Evolutionary conservation across 163 green algal species (phyloP).

Genomic region (Scenedesmus sp.): DNA sequence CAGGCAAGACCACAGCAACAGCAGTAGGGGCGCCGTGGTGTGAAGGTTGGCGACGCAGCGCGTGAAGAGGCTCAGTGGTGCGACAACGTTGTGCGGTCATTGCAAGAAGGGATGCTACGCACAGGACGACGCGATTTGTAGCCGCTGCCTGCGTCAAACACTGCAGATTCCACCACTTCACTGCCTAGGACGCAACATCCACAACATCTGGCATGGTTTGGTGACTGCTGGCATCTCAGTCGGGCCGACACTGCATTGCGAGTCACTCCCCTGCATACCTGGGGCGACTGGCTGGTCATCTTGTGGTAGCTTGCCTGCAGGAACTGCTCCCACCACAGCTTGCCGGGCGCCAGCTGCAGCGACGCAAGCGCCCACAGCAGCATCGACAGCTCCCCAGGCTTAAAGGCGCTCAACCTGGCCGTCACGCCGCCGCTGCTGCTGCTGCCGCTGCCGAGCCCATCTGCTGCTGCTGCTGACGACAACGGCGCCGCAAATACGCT

Average conservation of each 20-base stretch:
- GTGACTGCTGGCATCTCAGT: too few species aligned
- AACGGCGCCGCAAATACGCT: not conserved
- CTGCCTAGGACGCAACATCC: too few species aligned
- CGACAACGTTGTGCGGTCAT: too few species aligned
- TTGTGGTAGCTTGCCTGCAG: slow-evolving; percentile 38
- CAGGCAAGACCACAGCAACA: not conserved
- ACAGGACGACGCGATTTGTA: too few species aligned
- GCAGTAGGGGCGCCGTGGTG: not conserved
- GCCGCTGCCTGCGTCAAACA: too few species aligned
- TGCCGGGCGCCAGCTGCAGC: slow-evolving; percentile 17
- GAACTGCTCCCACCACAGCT: slow-evolving; percentile 28
- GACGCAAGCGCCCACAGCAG: slow-evolving; percentile 48
- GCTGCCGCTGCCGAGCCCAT: not conserved
- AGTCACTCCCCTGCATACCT: not conserved
- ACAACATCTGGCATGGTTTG: too few species aligned
- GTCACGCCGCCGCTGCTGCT: not conserved
- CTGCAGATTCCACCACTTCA: too few species aligned
- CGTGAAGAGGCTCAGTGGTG: not conserved
- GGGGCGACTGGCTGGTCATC: not conserved
- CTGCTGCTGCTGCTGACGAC: not conserved
- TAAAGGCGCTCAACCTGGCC: slow-evolving; percentile 33
- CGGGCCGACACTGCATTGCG: not conserved
- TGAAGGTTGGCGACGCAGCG: not conserved
- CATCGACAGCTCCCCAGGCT: slow-evolving; percentile 40
- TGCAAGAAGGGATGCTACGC: too few species aligned